Base-by-base conservation (phyloP, 768 basidiomycete genomes). In the Boletus sp. region DNA sequence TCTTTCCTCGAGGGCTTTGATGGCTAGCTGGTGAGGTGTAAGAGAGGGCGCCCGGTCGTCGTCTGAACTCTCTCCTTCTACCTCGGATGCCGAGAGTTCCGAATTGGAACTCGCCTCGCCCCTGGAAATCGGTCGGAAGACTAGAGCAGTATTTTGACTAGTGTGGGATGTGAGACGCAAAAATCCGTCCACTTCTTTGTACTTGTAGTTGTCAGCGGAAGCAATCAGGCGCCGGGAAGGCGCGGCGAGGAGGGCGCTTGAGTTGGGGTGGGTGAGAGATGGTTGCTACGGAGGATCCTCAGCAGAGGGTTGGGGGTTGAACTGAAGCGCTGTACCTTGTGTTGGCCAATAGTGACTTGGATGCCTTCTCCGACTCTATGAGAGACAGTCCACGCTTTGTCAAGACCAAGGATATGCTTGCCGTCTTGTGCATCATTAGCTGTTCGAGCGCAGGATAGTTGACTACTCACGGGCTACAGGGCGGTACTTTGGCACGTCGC, bases 161-260 rank as follows among this genome's bases (percentile, higher is more conserved):
- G 67, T 65, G 15, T 71, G 70, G 15, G 83, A 77, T 17, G 82
- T 74, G 9, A 90, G 71, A 38, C 75, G 80, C 29, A 90, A 72
- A 62, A 87, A 84, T 9, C 87, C 87, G 56, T 88, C 80, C n/a
- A 77, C 64, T 67, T 89, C 88, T 53, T 80, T 72, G 63, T 84
- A 81, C 62, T 77, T 83, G 60, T 74, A 70, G 46, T 62, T 63
- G 52, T 73, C 65, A 41, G 69, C 55, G 37, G 76, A 64, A 25
- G 69, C 61, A 19, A 76, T 51, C n/a, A 87, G 65, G 50, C 76
- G 77, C 49, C 79, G 78, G 5, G 75, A 77, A 44, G 80, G 72
- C 23, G 77, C 72, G 4, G 78, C 71, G 7, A 91, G 75, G 21
- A 88, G 69, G 35, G 77, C 74, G 40, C 79, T 77, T 23, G 85